phyloP scores from a whole-genome alignment of 108 stramenopile genomes.

The Cyclotella kingstonii region DNA sequence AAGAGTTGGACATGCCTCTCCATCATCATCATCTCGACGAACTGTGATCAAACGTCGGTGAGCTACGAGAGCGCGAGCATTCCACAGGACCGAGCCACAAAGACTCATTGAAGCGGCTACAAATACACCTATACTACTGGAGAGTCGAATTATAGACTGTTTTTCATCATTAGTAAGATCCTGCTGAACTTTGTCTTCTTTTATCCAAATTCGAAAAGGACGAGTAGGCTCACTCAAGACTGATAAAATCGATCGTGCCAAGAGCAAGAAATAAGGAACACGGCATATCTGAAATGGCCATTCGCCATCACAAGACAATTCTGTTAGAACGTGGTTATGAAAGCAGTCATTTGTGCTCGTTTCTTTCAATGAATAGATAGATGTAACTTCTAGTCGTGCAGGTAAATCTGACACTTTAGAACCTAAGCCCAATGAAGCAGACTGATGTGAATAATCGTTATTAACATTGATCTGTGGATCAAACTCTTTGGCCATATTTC shows the following conservation, averaged over 20 bases:
- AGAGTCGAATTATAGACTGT: no score
- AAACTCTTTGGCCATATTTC: constrained; percentile 22
- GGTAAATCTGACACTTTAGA: constrained; percentile 5
- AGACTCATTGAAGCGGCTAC: constrained; percentile 26
- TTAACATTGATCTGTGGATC: background rate
- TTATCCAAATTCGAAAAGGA: constrained; percentile 29
- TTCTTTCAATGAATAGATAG: constrained; percentile 13
- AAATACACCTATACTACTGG: constrained; percentile 4
- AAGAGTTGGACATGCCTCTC: constrained; percentile 56
- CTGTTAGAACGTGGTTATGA: constrained; percentile 70
- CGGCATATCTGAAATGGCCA: constrained; percentile 72
- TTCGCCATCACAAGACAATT: constrained; percentile 66
- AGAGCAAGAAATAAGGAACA: constrained; percentile 65
- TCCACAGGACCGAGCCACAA: constrained; percentile 49
- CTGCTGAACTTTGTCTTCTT: background rate
- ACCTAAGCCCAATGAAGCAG: background rate
- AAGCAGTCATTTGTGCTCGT: constrained; percentile 33
- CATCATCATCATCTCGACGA: constrained; percentile 48
- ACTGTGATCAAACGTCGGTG: constrained; percentile 65
- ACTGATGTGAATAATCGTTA: background rate
- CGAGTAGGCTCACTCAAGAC: constrained; percentile 49
- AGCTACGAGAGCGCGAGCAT: constrained; percentile 65
- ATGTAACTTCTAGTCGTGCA: constrained; percentile 9
- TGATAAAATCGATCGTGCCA: constrained; percentile 67
- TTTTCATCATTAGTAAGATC: no score